A percentile compares a stretch with the other conserved stretches of the same genome.
These are phyloP conservation scores for Sugiyamaella floridensis DNA, from an alignment of 805 yeast species.

Conservation along the genomic window DNA sequence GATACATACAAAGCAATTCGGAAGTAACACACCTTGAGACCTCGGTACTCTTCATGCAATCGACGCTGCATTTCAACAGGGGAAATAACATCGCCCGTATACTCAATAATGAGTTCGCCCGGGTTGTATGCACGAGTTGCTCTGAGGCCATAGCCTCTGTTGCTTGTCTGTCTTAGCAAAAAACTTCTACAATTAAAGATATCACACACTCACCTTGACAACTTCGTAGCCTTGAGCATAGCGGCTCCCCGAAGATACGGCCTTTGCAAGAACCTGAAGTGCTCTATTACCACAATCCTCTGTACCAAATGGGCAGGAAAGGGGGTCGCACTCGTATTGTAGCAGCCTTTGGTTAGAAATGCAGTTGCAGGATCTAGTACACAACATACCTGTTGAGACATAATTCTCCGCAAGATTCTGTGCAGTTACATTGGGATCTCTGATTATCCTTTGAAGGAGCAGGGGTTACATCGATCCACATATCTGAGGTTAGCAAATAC, in stretches of 20 bases:
- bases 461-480: conserved; percentile 18
- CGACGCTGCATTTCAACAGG: conserved; percentile 35
- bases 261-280: conserved; percentile 24
- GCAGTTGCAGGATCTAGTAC: not conserved
- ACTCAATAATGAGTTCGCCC: conserved; percentile 40
- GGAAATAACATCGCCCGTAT: conserved; percentile 44
- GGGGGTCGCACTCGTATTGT: conserved; percentile 32
- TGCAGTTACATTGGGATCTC: conserved; percentile 20
- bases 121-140: conserved; percentile 34
- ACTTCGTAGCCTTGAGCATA: conserved; percentile 29
- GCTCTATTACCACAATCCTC: conserved; percentile 36
- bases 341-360: conserved; percentile 15
- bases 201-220: conserved; percentile 3
- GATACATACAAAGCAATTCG: not conserved
- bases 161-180: conserved; percentile 25
- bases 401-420: conserved; percentile 30
- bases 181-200: not conserved
- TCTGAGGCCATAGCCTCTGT: conserved; percentile 40
- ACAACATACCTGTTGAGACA: conserved; percentile 29
- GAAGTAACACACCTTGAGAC: conserved; percentile 11
- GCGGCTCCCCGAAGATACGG: conserved; percentile 9
- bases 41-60: conserved; percentile 31
- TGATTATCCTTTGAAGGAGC: conserved; percentile 11
- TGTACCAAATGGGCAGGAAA: conserved; percentile 29
- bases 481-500: conserved; percentile 11